Base-by-base conservation (phyloP, 345 rosid species). In the Melastoma malabathricum region DNA sequence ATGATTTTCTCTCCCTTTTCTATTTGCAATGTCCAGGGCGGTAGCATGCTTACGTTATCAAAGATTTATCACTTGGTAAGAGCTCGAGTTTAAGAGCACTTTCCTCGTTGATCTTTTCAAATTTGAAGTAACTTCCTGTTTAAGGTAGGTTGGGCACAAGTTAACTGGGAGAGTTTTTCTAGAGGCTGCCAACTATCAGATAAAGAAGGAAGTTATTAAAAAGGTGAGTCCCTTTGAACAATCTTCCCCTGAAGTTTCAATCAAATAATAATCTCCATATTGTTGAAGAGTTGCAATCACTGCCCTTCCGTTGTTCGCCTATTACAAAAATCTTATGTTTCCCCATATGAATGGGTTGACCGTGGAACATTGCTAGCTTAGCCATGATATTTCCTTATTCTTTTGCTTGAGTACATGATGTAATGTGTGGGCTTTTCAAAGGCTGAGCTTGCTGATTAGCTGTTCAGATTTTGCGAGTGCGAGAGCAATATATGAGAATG, bases 151-250 rank as follows among this genome's bases (percentile, higher is more conserved):
- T 46, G 76, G 79, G 15, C 70, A 68, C 59, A 80, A 60, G 66
- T 66, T 89, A 59, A 68, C 89, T 2, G 85, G 92, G 48, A 84
- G 79, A 68, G 73, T 85, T 52, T 65, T 82, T 52, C 27, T 59
- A 38, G 87, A 80, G 68, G 89, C 97, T 70, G 97, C 97, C 47
- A 83, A 85, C 58, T 89, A 85, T 69, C 84, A 79, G 71, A 74
- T 81, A 50, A 77, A 74, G 68, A 85, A 70, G 72, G 93, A 85
- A 76, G 62, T 80, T 64, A 66, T 89, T 9, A 80, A 64, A 65
- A 81, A 79, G 86, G 95, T 85, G 64, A 52, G 16, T 57, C 38
- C 52, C 62, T 9, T 34, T 52, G 41, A 52, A 27, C 18, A 13
- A 31, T 31, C 38, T 31, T 5, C 6, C 1, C 20, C 5, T n/a